Conservation (phyloP, 2,329 filamentous ascomycete genomes). For the Zarea fungicola region DNA sequence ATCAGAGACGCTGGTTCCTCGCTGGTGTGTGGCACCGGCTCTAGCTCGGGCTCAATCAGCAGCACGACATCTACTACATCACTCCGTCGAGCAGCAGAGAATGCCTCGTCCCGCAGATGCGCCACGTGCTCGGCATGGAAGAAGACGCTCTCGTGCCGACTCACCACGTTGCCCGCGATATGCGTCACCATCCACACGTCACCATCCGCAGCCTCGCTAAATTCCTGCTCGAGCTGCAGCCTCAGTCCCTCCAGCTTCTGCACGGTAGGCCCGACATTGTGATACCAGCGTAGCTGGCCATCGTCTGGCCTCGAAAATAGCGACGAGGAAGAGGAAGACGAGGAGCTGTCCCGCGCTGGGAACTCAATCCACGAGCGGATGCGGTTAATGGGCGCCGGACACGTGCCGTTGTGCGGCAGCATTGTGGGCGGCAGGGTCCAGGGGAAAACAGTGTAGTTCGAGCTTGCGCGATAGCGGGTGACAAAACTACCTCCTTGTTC, state of each 20-base stretch:
- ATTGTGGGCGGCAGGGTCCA: slow-evolving; percentile 81
- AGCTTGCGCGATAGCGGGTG: slow-evolving; percentile 44
- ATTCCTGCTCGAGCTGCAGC: slow-evolving; percentile 63
- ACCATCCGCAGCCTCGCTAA: slow-evolving; percentile 34
- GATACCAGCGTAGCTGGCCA: slow-evolving; percentile 24
- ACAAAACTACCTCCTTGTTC: slow-evolving; percentile 44
- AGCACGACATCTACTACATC: slow-evolving; percentile 70
- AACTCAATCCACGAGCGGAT: slow-evolving; percentile 66
- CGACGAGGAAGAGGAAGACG: slow-evolving; percentile 25
- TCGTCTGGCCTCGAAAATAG: slow-evolving; percentile 18
- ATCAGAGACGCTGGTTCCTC: slow-evolving; percentile 16
- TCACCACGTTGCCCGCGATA: slow-evolving; percentile 74
- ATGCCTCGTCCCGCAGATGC: slow-evolving; percentile 76
- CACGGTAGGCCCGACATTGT: slow-evolving; percentile 39
- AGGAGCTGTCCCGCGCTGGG: slow-evolving; percentile 39
- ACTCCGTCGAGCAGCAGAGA: slow-evolving; percentile 69
- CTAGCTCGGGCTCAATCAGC: slow-evolving; percentile 29
- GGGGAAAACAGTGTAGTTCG: slow-evolving; percentile 82
- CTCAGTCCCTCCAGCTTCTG: slow-evolving; percentile 52
- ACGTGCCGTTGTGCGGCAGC: slow-evolving; percentile 72
- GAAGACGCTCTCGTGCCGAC: slow-evolving; percentile 81
- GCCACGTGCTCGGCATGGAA: slow-evolving; percentile 71
- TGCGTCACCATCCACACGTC: slow-evolving; percentile 67
- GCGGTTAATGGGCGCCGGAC: slow-evolving; percentile 63
- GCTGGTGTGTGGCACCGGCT: not conserved